Evolutionary conservation across 805 yeast genomes (phyloP).

Genomic region (Yamadazyma laniorum): DNA sequence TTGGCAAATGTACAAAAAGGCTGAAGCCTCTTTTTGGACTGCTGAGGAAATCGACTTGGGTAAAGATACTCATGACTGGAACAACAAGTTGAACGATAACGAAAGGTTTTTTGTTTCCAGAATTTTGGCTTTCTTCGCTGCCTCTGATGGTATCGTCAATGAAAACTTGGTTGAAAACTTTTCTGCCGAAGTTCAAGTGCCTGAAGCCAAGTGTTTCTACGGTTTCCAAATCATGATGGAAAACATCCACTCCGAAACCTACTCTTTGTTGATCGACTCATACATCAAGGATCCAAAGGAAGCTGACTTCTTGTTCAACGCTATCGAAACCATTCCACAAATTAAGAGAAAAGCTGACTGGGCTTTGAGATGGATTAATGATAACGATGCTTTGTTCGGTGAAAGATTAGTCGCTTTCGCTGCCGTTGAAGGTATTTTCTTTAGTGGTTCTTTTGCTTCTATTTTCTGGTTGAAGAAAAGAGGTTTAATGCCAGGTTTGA

Average conservation of each 20-base stretch:
- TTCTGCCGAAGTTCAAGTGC: constrained; percentile 93
- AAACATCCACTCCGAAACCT: constrained; percentile 97
- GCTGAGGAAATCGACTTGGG: constrained; percentile 97
- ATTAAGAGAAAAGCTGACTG: constrained; percentile 97
- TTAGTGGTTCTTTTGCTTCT: constrained; percentile 97
- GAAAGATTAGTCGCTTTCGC: constrained; percentile 98
- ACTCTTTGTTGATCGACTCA: constrained; percentile 90
- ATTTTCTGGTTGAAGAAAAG: constrained; percentile 98
- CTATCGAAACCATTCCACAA: constrained; percentile 94
- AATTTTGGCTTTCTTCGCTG: constrained; percentile 96
- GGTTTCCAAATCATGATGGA: constrained; percentile 99
- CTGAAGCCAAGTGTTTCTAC: constrained; percentile 98
- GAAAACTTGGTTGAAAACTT: constrained; percentile 97
- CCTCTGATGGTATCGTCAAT: constrained; percentile 97
- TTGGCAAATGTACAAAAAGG: constrained; percentile 98
- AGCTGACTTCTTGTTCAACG: constrained; percentile 86
- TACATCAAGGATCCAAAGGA: constrained; percentile 96
- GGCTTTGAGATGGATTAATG: constrained; percentile 97
- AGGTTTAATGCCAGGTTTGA: constrained; percentile 98
- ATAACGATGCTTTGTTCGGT: constrained; percentile 82
- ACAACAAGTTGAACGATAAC: constrained; percentile 79
- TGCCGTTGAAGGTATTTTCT: constrained; percentile 98
- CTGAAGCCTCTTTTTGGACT: constrained; percentile 99
- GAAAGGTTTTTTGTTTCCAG: constrained; percentile 91
- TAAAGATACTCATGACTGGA: constrained; percentile 93